A percentile compares a stretch with the other conserved stretches of the same genome.
Conservation (phyloP, 2,329 filamentous ascomycete genomes). For the Fusarium burgessii region DNA sequence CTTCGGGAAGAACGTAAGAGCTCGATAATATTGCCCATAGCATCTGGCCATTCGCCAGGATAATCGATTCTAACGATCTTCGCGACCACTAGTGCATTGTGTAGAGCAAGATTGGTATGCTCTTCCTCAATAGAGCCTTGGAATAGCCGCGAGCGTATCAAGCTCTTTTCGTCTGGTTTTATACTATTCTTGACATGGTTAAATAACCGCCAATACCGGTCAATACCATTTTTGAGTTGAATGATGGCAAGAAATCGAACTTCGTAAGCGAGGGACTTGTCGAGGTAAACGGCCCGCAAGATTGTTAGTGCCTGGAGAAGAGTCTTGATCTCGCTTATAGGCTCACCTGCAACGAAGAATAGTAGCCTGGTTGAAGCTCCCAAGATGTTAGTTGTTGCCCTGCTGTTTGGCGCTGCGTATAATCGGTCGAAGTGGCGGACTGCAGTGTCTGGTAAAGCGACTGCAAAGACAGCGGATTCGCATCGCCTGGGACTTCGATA, state of each 20-base stretch:
- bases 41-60: constrained; percentile 83
- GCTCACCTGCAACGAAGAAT: constrained; percentile 74
- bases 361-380: constrained; percentile 76
- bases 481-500: constrained; percentile 85
- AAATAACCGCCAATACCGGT: constrained; percentile 88
- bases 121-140: constrained; percentile 82
- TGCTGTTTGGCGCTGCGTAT: constrained; percentile 73
- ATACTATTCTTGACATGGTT: constrained; percentile 69
- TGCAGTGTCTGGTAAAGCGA: constrained; percentile 74
- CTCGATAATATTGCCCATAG: constrained; percentile 69
- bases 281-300: constrained; percentile 79
- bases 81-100: constrained; percentile 88
- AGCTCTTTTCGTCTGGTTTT: constrained; percentile 78
- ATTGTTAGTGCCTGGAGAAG: constrained; percentile 25
- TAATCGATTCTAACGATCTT: constrained; percentile 93
- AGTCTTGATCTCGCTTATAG: neutral
- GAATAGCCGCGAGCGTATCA: constrained; percentile 80
- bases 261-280: constrained; percentile 79
- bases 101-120: constrained; percentile 80
- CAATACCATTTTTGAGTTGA: constrained; percentile 95
- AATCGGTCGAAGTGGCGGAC: constrained; percentile 71
- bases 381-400: constrained; percentile 78
- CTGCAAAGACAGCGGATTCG: constrained; percentile 74
- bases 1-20: constrained; percentile 67
- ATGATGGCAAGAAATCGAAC: constrained; percentile 92